Evolutionary conservation across 2,329 filamentous ascomycete species (phyloP).

Genomic region (Elsinoe batatas): DNA sequence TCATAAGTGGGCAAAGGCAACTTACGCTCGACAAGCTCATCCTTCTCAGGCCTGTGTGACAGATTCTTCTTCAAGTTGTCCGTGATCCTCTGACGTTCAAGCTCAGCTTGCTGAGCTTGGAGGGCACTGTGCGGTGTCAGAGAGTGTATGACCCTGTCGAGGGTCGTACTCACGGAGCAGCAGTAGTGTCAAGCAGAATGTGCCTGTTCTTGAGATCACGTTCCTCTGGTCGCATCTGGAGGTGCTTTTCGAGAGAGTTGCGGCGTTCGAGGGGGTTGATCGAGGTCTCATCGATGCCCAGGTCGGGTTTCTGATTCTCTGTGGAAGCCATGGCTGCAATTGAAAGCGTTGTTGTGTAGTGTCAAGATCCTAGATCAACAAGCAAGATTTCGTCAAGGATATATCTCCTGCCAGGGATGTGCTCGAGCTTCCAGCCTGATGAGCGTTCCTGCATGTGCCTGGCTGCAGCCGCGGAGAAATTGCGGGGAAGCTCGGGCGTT

Average conservation of each 20-base stretch:
- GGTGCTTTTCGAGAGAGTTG: slow-evolving; percentile 34
- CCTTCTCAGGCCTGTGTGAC: slow-evolving; percentile 54
- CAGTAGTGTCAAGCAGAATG: slow-evolving; percentile 57
- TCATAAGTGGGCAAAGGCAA: slow-evolving; percentile 12
- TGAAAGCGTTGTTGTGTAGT: neutral
- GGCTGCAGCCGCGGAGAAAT: neutral
- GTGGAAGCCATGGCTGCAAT: slow-evolving; percentile 6
- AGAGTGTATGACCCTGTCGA: neutral
- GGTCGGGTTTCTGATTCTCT: neutral
- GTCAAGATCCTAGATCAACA: neutral
- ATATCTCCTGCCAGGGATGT: neutral
- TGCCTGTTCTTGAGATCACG: slow-evolving; percentile 59
- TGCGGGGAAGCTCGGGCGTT: slow-evolving; percentile 10
- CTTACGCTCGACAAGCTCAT: slow-evolving; percentile 71
- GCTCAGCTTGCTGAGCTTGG: slow-evolving; percentile 51
- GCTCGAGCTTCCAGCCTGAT: neutral
- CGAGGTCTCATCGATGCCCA: slow-evolving; percentile 11
- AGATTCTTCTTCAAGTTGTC: slow-evolving; percentile 57
- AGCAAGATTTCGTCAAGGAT: neutral
- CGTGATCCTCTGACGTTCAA: slow-evolving; percentile 53
- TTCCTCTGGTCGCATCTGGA: slow-evolving; percentile 39
- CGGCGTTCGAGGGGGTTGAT: slow-evolving; percentile 19
- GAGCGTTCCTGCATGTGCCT: slow-evolving; percentile 3
- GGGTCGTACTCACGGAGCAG: slow-evolving; percentile 49
- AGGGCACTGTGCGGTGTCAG: slow-evolving; percentile 34